Base-by-base conservation (phyloP, 1,284 basidiomycete genomes). In the Cryptococcus floricola region DNA sequence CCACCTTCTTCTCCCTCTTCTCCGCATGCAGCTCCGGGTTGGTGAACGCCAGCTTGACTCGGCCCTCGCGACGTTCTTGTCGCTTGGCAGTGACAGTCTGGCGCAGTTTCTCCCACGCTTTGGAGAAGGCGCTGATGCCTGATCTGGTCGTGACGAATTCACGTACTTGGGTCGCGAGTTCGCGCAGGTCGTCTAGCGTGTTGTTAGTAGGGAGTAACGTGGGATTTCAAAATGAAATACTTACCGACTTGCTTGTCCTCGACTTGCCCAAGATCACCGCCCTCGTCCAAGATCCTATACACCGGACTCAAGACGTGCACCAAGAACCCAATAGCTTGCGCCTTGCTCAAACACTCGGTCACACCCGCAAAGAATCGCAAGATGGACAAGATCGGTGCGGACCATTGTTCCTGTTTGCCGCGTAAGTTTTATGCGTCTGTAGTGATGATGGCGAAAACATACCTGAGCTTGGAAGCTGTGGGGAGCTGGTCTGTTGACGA, bases 361-460 rank as follows among this genome's bases (percentile, higher is more conserved):
- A 96, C 91, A 0, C 92, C 92, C 1, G 92, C 94, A 67, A 97
- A 96, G 87, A 91, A 95, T n/a, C 89, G 86, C 46, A 98, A 75
- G 51, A 89, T 84, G 0, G 90, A 85, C 8, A 87, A 76, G 0
- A 91, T 87, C 60, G 91, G 88, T 19, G 87, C 83, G 5, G 84
- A 81, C 92, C 94, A 98, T 59, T 81, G 60, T 2, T 60, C 58
- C 66, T 71, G 42, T 16, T 39, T 13, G 27, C 9, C 28, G 41
- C 12, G 37, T 48, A 47, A 56, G 48, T n/a, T 43, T 39, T 10
- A 52, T 23, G 27, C 23, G 6, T 19, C 9, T 19, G 28, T 6
- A 19, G 16, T 14, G 14, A 38, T 28, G 18, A 39, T 10, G 51
- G n/a, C 39, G 5, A 9, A 23, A n/a, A 57, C 56, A 47, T 44